These are phyloP conservation scores for Chenopodium berlandieri DNA, from an alignment of 148 eudicot species.

Conservation along the genomic window DNA sequence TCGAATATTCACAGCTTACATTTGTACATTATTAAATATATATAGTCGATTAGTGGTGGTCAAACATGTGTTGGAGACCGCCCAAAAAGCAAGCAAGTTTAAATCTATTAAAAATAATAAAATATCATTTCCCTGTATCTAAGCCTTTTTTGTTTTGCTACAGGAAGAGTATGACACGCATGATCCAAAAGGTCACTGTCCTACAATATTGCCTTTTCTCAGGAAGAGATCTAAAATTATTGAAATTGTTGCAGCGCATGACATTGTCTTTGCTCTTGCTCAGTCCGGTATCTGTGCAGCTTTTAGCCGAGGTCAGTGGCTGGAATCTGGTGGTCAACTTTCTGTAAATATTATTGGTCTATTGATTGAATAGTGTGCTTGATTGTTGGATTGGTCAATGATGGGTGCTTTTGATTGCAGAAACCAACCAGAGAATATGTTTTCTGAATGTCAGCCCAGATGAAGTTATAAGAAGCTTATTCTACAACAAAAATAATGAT, in stretches of 20 bases:
- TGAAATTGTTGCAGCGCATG: slow-evolving; percentile 96
- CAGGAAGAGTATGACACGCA: slow-evolving; percentile 98
- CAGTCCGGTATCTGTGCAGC: slow-evolving; percentile 98
- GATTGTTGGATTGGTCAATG: not conserved
- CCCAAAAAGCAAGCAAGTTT: no score
- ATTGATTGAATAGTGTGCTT: not conserved
- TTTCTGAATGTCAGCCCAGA: slow-evolving; percentile 83
- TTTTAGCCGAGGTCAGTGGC: slow-evolving; percentile 73
- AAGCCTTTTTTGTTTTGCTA: slow-evolving; percentile 13
- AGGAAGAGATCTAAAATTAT: slow-evolving; percentile 82
- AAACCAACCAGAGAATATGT: slow-evolving; percentile 89
- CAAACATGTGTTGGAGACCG: no score
- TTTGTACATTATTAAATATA: no score
- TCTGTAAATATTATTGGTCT: not conserved
- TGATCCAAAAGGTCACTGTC: slow-evolving; percentile 88
- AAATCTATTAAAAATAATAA: not conserved
- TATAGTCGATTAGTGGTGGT: no score
- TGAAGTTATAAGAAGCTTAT: slow-evolving; percentile 94
- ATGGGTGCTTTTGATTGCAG: slow-evolving; percentile 49
- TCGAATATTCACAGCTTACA: no score
- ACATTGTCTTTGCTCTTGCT: slow-evolving; percentile 93
- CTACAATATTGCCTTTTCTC: slow-evolving; percentile 69
- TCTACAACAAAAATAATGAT: slow-evolving; percentile 95
- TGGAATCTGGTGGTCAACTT: not conserved
- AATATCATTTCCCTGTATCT: not conserved